phyloP scores from a whole-genome alignment of 1,139 yeast genomes.

The Scheffersomyces stambukii region DNA sequence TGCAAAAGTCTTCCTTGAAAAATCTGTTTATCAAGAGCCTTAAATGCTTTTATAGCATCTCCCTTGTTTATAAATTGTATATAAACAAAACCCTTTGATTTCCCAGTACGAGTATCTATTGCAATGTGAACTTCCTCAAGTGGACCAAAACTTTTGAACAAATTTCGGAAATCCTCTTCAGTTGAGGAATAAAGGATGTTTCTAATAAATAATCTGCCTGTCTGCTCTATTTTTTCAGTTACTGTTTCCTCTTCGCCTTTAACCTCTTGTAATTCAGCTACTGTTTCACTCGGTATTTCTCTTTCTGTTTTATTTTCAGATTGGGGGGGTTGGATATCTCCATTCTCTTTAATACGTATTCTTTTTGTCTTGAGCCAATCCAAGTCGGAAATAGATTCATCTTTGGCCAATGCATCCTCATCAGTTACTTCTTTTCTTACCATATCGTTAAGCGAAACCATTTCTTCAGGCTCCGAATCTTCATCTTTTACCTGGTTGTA shows the following conservation, averaged over 20 bases:
- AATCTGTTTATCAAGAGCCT: slow-evolving; percentile 75
- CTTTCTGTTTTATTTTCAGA: slow-evolving; percentile 3
- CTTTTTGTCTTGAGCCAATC: slow-evolving; percentile 87
- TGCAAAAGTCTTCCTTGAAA: slow-evolving; percentile 94
- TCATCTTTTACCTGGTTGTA: slow-evolving; percentile 11
- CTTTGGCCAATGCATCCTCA: slow-evolving; percentile 34
- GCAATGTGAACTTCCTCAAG: slow-evolving; percentile 87
- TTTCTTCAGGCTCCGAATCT: slow-evolving; percentile 17
- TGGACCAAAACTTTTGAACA: slow-evolving; percentile 56
- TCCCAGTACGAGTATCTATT: slow-evolving; percentile 82
- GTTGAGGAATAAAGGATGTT: slow-evolving; percentile 78
- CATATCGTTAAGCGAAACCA: slow-evolving; percentile 15
- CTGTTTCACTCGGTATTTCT: slow-evolving; percentile 4
- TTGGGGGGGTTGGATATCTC: slow-evolving; percentile 8
- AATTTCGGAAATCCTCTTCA: slow-evolving; percentile 67
- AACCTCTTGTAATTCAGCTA: slow-evolving; percentile 13
- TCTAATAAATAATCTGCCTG: slow-evolving; percentile 85
- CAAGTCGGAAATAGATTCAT: slow-evolving; percentile 64
- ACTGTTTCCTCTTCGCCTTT: slow-evolving; percentile 36
- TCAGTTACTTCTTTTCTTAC: slow-evolving; percentile 14
- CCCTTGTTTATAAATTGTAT: slow-evolving; percentile 62
- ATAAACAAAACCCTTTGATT: slow-evolving; percentile 91
- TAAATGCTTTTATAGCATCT: slow-evolving; percentile 74
- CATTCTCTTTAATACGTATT: slow-evolving; percentile 61
- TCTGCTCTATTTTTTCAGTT: slow-evolving; percentile 50